Percentiles rank a stretch among this genome's conserved stretches.
phyloP scores from a whole-genome alignment of 805 yeast species.

The Wickerhamiella sergipiensis region DNA sequence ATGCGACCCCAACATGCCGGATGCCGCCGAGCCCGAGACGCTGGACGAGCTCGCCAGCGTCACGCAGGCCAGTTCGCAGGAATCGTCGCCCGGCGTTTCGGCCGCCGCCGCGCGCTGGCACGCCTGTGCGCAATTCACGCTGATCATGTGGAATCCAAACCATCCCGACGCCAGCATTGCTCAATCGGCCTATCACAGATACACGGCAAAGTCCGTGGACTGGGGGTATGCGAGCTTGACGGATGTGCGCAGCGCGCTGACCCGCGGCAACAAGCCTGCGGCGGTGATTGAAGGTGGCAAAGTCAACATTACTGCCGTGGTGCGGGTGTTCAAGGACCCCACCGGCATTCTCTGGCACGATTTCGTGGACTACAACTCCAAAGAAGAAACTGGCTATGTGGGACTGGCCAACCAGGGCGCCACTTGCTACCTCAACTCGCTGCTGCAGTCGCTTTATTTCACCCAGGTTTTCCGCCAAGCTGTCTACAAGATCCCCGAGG shows the following conservation, averaged over 20 bases:
- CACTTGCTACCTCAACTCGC: constrained; percentile 88
- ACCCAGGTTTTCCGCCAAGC: constrained; percentile 71
- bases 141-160: constrained; percentile 71
- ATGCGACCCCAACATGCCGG: constrained; percentile 19
- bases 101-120: constrained; percentile 9
- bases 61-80: too few relatives aligned
- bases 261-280: constrained; percentile 19
- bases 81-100: neutral
- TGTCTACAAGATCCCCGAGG: constrained; percentile 75
- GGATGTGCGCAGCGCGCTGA: constrained; percentile 36
- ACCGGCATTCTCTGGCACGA: constrained; percentile 94
- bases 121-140: constrained; percentile 78
- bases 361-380: constrained; percentile 65
- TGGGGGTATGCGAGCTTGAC: constrained; percentile 89
- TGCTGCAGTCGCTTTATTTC: constrained; percentile 79
- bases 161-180: constrained; percentile 46
- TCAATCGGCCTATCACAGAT: constrained; percentile 66
- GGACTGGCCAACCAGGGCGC: constrained; percentile 97
- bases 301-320: constrained; percentile 62
- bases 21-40: neutral
- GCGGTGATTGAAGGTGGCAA: constrained; percentile 38
- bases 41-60: neutral
- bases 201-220: constrained; percentile 61
- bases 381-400: constrained; percentile 74
- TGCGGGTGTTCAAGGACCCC: constrained; percentile 68